Evolutionary conservation across 176 grass and related monocot genomes (phyloP).

Genomic region (Musa beccarii): DNA sequence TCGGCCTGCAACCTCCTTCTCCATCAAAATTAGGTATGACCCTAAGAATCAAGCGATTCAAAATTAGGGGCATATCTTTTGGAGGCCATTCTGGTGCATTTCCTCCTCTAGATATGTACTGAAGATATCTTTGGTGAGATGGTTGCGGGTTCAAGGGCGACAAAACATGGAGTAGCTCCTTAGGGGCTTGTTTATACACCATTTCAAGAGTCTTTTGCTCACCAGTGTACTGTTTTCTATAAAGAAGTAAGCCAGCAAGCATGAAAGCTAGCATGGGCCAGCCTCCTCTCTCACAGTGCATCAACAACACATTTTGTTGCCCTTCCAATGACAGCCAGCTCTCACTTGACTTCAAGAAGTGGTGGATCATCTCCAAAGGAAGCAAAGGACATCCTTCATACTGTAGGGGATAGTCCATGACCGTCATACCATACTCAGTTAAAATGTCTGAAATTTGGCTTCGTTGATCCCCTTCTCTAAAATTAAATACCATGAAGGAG

Average conservation of each 20-base stretch:
- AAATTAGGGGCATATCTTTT: conserved; percentile 37
- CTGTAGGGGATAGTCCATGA: conserved; percentile 93
- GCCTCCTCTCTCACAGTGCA: conserved; percentile 88
- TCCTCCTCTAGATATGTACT: conserved; percentile 75
- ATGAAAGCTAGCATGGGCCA: conserved; percentile 96
- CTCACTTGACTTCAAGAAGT: conserved; percentile 94
- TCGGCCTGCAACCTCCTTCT: conserved; percentile 61
- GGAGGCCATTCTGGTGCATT: conserved; percentile 80
- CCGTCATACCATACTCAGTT: conserved; percentile 85
- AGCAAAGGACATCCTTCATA: conserved; percentile 92
- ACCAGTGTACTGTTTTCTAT: conserved; percentile 62
- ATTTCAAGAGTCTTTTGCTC: conserved; percentile 94
- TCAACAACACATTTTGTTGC: conserved; percentile 82
- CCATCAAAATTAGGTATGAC: conserved; percentile 63
- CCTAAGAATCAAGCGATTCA: conserved; percentile 54
- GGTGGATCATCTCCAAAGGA: conserved; percentile 88
- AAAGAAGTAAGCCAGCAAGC: conserved; percentile 82
- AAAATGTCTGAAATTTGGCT: conserved; percentile 80
- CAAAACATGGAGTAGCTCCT: conserved; percentile 76
- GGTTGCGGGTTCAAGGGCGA: conserved; percentile 82
- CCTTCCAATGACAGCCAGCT: conserved; percentile 94
- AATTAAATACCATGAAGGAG: conserved; percentile 93
- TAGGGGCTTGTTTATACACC: conserved; percentile 92
- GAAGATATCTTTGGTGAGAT: conserved; percentile 91
- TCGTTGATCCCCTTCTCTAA: conserved; percentile 70